phyloP scores from a whole-genome alignment of 2,329 filamentous ascomycete species.

The Chrysoporthe deuterocubensis region DNA sequence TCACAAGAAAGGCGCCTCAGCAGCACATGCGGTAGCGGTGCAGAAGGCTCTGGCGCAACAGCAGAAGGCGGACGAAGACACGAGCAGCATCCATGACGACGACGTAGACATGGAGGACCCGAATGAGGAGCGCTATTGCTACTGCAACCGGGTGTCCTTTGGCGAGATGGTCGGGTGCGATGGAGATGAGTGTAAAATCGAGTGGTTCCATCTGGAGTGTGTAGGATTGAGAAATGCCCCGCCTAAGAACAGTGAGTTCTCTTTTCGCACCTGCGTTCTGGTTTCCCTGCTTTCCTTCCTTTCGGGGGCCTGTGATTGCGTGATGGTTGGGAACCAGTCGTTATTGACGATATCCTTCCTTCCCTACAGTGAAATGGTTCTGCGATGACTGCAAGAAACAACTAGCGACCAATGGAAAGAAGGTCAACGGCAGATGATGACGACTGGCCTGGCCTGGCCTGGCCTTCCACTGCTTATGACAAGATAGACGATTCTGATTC shows the following conservation, averaged over 20 bases:
- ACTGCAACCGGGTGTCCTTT: constrained; percentile 79
- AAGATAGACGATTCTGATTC: neutral
- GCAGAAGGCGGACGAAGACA: constrained; percentile 34
- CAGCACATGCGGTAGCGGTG: constrained; percentile 41
- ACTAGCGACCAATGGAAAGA: constrained; percentile 60
- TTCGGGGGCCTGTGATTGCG: neutral
- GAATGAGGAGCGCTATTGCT: constrained; percentile 77
- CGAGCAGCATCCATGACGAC: constrained; percentile 35
- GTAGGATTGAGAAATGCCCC: constrained; percentile 80
- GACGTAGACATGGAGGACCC: constrained; percentile 67
- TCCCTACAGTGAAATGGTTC: constrained; percentile 74
- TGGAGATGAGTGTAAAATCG: constrained; percentile 70
- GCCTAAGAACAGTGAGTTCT: constrained; percentile 67
- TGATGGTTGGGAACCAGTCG: neutral
- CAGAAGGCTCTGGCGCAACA: constrained; percentile 42
- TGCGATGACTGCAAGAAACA: constrained; percentile 78
- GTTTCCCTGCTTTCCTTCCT: constrained; percentile 39
- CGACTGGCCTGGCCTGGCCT: neutral
- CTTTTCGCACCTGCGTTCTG: neutral
- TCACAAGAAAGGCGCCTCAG: constrained; percentile 61
- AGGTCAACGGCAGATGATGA: constrained; percentile 50
- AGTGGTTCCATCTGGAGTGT: constrained; percentile 86
- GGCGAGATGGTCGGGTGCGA: constrained; percentile 87
- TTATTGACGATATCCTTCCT: constrained; percentile 38
- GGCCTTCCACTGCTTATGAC: neutral